Base-by-base conservation (phyloP, 2,329 filamentous ascomycete species). In the Aureobasidium zeae region DNA sequence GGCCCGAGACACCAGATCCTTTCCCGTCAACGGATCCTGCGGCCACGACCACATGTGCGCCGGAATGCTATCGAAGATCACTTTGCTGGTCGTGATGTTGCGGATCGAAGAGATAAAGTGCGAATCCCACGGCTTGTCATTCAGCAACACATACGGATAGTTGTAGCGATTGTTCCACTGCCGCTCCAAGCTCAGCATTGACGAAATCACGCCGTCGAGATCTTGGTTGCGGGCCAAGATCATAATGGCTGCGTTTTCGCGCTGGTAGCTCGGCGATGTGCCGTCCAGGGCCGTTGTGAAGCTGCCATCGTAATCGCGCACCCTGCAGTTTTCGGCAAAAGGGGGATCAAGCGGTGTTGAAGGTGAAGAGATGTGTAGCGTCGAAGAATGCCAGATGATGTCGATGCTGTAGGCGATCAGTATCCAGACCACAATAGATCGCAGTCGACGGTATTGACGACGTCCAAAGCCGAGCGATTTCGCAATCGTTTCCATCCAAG, bases 91-190 rank as follows among this genome's bases (percentile, higher is more conserved):
- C 3, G 63, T 63, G 46, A 70, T 54, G 26, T 56, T 54, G 11
- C 21, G 53, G 48, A 31, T 67, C 55, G 47, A 15, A 15, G 21
- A 17, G 11, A 7, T 30, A 5, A 71, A 70, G 35, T 54, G 57
- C 10, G 57, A 47, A 35, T 63, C 57, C 60, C 63, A 71, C 6
- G 58, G 55, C 48, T 69, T 57, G 54, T 71, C 62, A 53, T 71
- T 71, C 44, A 71, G 57, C 49, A 71, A 70, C 22, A 71, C 52
- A 47, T 66, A 61, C 3, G 67, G 67, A 50, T 71, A 71, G 46
- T 67, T 59, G 54, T 65, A 70, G 62, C 65, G 68, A 43, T 59
- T 57, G 57, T 71, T 71, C 56, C 69, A 71, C 45, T 66, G 63
- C 16, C 52, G 51, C 53, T 70, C 66, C 36, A 70, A 58, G 21